Conservation (phyloP, 768 basidiomycete species). For the Dentipellis sp. region DNA sequence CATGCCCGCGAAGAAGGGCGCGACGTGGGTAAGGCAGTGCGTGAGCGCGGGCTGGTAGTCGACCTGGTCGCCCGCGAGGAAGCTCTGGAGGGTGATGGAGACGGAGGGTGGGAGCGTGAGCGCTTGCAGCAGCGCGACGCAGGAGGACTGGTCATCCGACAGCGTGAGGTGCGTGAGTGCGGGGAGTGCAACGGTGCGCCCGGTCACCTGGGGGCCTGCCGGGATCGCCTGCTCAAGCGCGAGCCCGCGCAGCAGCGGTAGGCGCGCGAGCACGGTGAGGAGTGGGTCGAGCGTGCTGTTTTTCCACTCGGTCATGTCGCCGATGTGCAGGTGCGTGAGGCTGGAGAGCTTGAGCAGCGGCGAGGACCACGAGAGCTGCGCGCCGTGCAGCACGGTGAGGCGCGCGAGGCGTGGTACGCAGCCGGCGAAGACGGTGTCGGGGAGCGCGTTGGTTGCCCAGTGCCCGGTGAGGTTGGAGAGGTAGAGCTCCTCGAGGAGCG, state of each 20-base stretch:
- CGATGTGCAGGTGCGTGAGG: not conserved
- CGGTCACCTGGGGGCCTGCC: not conserved
- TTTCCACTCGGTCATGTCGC: not conserved
- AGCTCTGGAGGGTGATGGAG: not conserved
- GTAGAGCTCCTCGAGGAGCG: not conserved
- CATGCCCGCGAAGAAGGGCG: not conserved
- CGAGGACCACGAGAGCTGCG: not conserved
- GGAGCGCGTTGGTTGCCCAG: not conserved
- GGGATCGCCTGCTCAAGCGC: not conserved
- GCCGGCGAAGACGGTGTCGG: not conserved
- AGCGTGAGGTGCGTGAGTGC: not conserved
- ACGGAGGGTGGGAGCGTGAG: not conserved
- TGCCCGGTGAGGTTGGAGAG: not conserved
- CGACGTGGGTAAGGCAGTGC: not conserved
- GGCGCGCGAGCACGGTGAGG: not conserved
- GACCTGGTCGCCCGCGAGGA: not conserved
- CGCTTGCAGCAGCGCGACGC: not conserved
- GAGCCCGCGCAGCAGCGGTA: not conserved
- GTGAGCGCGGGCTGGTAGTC: not conserved
- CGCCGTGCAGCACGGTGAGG: not conserved
- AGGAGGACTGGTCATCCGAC: not conserved
- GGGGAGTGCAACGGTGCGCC: not conserved
- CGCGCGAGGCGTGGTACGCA: not conserved
- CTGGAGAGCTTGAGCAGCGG: not conserved
- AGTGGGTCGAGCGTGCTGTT: not conserved